Percentiles rank a stretch among this genome's conserved stretches.
phyloP scores from a whole-genome alignment of 257 asterid genomes.

The Solanum appendiculatum region DNA sequence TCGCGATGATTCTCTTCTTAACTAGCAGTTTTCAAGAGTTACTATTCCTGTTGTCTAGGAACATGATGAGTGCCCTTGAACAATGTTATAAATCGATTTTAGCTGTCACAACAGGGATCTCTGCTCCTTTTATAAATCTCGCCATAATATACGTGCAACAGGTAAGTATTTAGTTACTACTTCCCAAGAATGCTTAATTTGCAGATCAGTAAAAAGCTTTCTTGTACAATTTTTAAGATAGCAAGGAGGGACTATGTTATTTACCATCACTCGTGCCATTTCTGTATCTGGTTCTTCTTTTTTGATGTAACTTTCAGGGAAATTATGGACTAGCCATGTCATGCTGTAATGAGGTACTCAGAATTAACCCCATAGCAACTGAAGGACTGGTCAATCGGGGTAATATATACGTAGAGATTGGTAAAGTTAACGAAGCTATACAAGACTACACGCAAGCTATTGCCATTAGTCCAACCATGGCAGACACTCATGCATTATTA shows the following conservation, averaged over 20 bases:
- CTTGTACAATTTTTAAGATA: too few relatives aligned
- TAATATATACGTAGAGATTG: conserved; percentile 72
- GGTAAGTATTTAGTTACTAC: conserved; percentile 24
- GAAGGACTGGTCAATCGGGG: conserved; percentile 97
- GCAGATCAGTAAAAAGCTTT: neutral
- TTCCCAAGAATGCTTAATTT: neutral
- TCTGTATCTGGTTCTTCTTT: neutral
- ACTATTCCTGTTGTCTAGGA: conserved; percentile 36
- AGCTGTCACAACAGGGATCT: conserved; percentile 72
- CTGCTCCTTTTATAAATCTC: conserved; percentile 82
- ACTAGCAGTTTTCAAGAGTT: neutral
- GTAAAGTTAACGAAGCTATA: conserved; percentile 81
- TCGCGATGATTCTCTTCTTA: neutral
- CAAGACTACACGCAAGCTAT: conserved; percentile 85
- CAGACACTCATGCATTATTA: conserved; percentile 93
- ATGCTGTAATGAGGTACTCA: conserved; percentile 87
- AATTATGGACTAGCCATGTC: conserved; percentile 79
- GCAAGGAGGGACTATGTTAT: too few relatives aligned
- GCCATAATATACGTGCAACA: conserved; percentile 86
- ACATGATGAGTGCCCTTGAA: conserved; percentile 64
- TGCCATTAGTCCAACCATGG: conserved; percentile 69
- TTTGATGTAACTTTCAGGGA: conserved; percentile 39
- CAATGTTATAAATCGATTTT: conserved; percentile 85
- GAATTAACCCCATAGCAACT: conserved; percentile 85
- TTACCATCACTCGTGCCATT: neutral